A percentile compares a stretch with the other conserved stretches of the same genome.
Evolutionary conservation across 1,284 basidiomycete species (phyloP).

Genomic region (Ceratobasidium sp.): DNA sequence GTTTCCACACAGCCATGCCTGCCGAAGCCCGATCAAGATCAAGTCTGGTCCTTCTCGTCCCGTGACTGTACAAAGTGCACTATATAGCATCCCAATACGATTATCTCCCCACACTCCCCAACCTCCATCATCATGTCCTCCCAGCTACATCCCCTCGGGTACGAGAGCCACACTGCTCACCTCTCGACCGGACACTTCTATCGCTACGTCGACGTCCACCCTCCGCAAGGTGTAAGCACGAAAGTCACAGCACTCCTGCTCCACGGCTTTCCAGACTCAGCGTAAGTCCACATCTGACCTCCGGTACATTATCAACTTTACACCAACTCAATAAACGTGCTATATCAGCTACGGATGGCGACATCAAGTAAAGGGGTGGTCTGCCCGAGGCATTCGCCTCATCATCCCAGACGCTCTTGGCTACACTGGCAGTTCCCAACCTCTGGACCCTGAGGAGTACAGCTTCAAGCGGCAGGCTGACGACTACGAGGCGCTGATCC

Average conservation of each 20-base stretch:
- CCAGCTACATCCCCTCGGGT: constrained; percentile 17
- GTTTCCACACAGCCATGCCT: not conserved
- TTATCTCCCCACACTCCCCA: not conserved
- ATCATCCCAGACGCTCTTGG: constrained; percentile 42
- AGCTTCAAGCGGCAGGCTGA: constrained; percentile 23
- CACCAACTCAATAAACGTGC: not conserved
- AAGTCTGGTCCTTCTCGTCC: not conserved
- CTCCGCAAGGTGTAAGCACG: constrained; percentile 4
- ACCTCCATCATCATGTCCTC: not conserved
- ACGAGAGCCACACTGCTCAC: constrained; percentile 7
- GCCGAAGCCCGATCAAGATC: not conserved
- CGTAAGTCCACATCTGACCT: not conserved
- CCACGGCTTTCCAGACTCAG: constrained; percentile 39
- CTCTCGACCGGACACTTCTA: constrained; percentile 5
- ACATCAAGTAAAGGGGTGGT: constrained; percentile 44
- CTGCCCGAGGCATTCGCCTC: constrained; percentile 37
- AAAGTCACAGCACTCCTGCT: constrained; percentile 22
- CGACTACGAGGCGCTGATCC: constrained; percentile 29
- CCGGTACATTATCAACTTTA: not conserved
- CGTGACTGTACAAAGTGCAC: not conserved
- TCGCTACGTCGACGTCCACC: constrained; percentile 29
- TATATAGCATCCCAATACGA: not conserved
- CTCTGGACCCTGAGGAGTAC: constrained; percentile 33
- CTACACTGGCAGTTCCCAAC: constrained; percentile 39
- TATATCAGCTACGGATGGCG: constrained; percentile 36